Base-by-base conservation (phyloP, 2,329 filamentous ascomycete genomes). In the Fusarium torreyae region DNA sequence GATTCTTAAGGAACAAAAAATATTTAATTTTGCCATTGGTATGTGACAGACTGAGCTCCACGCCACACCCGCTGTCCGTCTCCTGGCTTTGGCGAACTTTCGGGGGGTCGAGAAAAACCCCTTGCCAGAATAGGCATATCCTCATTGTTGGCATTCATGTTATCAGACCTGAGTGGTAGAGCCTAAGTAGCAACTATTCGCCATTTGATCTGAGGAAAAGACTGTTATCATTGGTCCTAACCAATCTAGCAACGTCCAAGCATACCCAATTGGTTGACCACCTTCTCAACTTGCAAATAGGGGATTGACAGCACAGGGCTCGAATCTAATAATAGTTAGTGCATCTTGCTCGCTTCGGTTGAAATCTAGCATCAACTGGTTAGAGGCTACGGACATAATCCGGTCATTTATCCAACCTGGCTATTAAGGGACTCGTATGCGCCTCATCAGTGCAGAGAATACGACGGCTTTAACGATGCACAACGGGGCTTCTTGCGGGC, bases 1-100 rank as follows among this genome's bases (percentile, higher is more conserved):
- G 26, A 34, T 24, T 18, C 28, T 36, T 42, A 18, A 57, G 39
- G 36, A 38, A 18, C 24, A 48, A 36, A 20, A 17, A 34, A 54
- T 40, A 31, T 22, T 28, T 42, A 24, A 24, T 44, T 38, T 8
- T 42, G 42, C 39, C n/a, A 14, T 13, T 43, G 66, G 53, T 56
- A 70, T 70, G 67, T 64, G 46, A 65, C 38, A 14, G 26, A 22
- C 26, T 10, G 44, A 49, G 22, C 34, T 33, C 44, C 49, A 42
- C 17, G 39, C 52, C 36, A 51, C 62, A 45, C n/a, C 49, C n/a
- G 38, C 26, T 28, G 9, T 46, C 31, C 17, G 11, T 39, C 20
- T 10, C 24, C 28, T 50, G 50, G 33, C 33, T 57, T 57, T 34
- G 13, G 28, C 28, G 28, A 31, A 31, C 28, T 31, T 31, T 31